A percentile compares a stretch with the other conserved stretches of the same genome.
Conservation (phyloP, 169 alveolate species). For the Cryptosporidium tyzzeri region DNA sequence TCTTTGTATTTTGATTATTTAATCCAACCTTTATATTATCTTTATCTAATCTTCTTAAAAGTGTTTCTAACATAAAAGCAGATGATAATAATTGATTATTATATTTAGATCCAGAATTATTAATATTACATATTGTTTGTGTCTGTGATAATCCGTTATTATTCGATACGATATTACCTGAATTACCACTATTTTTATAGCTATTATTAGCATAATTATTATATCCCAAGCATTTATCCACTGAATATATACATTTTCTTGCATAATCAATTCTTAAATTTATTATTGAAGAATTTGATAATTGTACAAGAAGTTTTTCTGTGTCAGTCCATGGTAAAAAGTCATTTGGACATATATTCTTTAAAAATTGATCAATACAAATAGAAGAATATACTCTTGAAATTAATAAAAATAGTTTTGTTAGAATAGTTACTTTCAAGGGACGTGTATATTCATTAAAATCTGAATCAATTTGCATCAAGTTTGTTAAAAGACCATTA, state of each 20-base stretch:
- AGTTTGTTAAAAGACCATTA: constrained; percentile 69
- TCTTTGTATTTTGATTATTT: constrained; percentile 39
- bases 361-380: constrained; percentile 86
- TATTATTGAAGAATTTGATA: constrained; percentile 55
- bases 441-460: constrained; percentile 82
- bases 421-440: constrained; percentile 87
- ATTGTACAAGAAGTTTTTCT: constrained; percentile 82
- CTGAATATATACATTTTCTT: constrained; percentile 48
- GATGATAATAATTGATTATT: constrained; percentile 40
- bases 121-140: not conserved
- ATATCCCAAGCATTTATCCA: constrained; percentile 17
- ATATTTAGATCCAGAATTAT: constrained; percentile 6
- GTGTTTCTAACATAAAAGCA: constrained; percentile 44
- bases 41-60: constrained; percentile 36
- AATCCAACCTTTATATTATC: constrained; percentile 56
- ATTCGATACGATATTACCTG: not conserved
- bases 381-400: constrained; percentile 87
- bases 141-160: not conserved
- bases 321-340: constrained; percentile 90
- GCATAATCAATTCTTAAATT: constrained; percentile 67
- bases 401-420: constrained; percentile 84
- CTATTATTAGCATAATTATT: not conserved
- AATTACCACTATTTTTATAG: not conserved
- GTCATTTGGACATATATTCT: constrained; percentile 86
- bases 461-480: constrained; percentile 52